Evolutionary conservation across 306 rosid genomes (phyloP).

Genomic region (Cucurbita ficifolia): DNA sequence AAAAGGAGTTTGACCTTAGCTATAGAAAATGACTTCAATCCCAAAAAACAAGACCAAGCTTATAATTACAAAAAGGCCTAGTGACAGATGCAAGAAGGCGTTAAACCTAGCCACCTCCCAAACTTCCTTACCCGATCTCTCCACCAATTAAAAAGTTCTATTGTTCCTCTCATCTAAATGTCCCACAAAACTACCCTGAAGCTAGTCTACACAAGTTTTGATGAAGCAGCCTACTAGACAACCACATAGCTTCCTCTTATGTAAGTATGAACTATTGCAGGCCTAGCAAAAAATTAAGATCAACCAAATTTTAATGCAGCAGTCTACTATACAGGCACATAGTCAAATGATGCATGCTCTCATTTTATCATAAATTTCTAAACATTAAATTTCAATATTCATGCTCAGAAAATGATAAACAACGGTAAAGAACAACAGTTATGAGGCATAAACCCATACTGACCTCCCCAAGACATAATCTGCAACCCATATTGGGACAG

Average conservation of each 20-base stretch:
- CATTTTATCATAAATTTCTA: not conserved
- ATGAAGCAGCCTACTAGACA: not conserved
- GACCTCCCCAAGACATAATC: conserved; percentile 97
- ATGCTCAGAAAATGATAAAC: conserved; percentile 1
- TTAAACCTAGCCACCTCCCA: not conserved
- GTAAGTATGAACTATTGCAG: not conserved
- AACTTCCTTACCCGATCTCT: not conserved
- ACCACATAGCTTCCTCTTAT: not conserved
- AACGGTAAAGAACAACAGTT: not conserved
- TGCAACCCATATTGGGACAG: conserved; percentile 91
- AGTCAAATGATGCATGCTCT: not conserved
- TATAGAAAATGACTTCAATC: not conserved
- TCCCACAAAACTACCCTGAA: not conserved
- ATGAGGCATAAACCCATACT: conserved; percentile 14
- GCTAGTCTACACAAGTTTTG: not conserved
- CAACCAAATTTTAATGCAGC: not conserved
- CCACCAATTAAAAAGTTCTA: not conserved
- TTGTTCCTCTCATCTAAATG: not conserved
- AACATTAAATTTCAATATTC: conserved; percentile 4
- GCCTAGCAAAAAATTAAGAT: not conserved
- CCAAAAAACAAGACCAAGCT: not conserved
- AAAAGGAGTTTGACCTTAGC: too few species aligned
- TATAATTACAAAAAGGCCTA: not conserved
- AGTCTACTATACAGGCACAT: not conserved
- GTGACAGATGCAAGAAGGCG: not conserved